phyloP scores from a whole-genome alignment of 768 basidiomycete species.

The Russula ochroleuca region DNA sequence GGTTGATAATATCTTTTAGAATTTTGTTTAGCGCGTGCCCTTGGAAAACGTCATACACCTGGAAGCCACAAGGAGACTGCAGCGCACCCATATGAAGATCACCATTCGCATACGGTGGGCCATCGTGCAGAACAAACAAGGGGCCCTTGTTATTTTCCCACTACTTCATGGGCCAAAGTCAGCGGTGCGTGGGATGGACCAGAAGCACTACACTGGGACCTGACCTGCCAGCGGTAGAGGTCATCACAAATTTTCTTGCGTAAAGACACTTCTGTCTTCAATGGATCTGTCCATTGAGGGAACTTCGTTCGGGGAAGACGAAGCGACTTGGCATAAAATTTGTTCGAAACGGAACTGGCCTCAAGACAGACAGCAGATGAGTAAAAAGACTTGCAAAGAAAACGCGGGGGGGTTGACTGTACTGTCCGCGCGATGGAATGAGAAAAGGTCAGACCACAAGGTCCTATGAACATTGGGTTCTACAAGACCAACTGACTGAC shows the following conservation, averaged over 20 bases:
- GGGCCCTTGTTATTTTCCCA: constrained; percentile 60
- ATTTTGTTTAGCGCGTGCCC: constrained; percentile 97
- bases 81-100: constrained; percentile 85
- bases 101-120: constrained; percentile 97
- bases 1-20: constrained; percentile 91
- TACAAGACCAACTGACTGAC: not conserved
- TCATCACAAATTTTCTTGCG: constrained; percentile 61
- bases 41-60: constrained; percentile 33
- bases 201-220: constrained; percentile 30
- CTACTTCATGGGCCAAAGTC: constrained; percentile 37
- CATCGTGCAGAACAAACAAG: constrained; percentile 87
- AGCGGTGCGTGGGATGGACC: constrained; percentile 5
- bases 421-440: not conserved
- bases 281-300: constrained; percentile 63
- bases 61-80: not conserved
- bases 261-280: constrained; percentile 56
- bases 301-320: constrained; percentile 80
- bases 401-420: not conserved
- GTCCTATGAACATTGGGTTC: constrained; percentile 1
- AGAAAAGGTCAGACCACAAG: not conserved
- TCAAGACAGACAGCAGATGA: not conserved
- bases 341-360: constrained; percentile 25
- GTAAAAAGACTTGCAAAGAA: not conserved
- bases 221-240: constrained; percentile 76
- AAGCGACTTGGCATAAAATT: constrained; percentile 57